Conservation (phyloP, 2,329 filamentous ascomycete species). For the Didymella pomorum region DNA sequence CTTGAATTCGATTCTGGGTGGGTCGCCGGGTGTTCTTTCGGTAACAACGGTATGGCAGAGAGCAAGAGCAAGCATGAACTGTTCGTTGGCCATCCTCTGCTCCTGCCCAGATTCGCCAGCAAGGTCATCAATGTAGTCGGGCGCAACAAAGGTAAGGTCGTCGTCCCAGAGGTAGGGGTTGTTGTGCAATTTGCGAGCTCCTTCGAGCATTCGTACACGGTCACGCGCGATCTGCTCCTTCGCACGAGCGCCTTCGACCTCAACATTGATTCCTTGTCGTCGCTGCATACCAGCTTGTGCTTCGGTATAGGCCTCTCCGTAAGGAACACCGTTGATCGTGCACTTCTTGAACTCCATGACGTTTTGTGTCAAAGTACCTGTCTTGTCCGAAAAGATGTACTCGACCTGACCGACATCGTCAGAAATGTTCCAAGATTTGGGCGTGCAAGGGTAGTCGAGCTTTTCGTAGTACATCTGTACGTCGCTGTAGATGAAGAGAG, state of each 20-base stretch:
- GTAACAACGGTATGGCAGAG: slow-evolving; percentile 98
- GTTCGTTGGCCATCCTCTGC: slow-evolving; percentile 79
- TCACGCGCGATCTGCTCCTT: slow-evolving; percentile 80
- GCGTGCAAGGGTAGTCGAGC: slow-evolving; percentile 92
- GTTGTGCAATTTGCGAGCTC: slow-evolving; percentile 78
- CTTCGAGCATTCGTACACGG: slow-evolving; percentile 74
- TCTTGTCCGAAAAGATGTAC: slow-evolving; percentile 98
- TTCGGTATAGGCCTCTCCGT: slow-evolving; percentile 97
- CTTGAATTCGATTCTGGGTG: slow-evolving; percentile 91
- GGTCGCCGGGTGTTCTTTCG: slow-evolving; percentile 87
- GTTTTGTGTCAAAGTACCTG: slow-evolving; percentile 87
- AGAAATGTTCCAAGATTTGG: slow-evolving; percentile 98
- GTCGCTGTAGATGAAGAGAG: slow-evolving; percentile 97
- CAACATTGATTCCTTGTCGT: slow-evolving; percentile 84
- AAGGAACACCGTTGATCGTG: slow-evolving; percentile 93
- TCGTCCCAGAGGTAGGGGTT: slow-evolving; percentile 93
- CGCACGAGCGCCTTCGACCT: slow-evolving; percentile 76
- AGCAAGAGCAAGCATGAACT: slow-evolving; percentile 93
- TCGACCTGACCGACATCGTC: slow-evolving; percentile 98
- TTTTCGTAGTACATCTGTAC: slow-evolving; percentile 96
- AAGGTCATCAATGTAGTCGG: slow-evolving; percentile 86
- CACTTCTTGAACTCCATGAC: slow-evolving; percentile 99
- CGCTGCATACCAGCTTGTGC: slow-evolving; percentile 96
- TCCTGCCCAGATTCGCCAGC: slow-evolving; percentile 76
- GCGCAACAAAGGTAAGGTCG: slow-evolving; percentile 88